Conservation (phyloP, 2,329 filamentous ascomycete genomes). For the Paraphoma chrysanthemicola region DNA sequence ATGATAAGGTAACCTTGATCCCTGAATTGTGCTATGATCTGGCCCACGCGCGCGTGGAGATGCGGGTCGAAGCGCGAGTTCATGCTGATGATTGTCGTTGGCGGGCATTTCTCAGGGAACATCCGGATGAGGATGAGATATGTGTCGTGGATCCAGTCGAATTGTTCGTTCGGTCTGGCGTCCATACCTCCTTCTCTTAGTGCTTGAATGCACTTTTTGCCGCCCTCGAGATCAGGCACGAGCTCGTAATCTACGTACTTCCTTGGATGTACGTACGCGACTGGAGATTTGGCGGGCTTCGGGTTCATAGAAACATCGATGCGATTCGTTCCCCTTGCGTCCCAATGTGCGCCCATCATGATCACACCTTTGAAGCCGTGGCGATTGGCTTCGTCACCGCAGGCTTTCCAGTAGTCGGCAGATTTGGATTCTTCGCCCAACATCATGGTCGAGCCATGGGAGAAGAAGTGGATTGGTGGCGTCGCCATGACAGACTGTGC, state of each 20-base stretch:
- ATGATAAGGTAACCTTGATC: conserved; percentile 64
- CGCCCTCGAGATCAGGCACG: conserved; percentile 64
- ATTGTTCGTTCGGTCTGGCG: conserved; percentile 59
- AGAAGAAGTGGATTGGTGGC: conserved; percentile 71
- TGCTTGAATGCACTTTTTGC: conserved; percentile 58
- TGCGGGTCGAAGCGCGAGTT: conserved; percentile 64
- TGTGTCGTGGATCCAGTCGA: conserved; percentile 77
- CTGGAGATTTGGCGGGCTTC: conserved; percentile 65
- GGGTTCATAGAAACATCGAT: conserved; percentile 70
- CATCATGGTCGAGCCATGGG: conserved; percentile 77
- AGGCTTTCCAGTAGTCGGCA: conserved; percentile 70
- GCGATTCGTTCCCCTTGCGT: conserved; percentile 58
- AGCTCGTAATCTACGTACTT: conserved; percentile 71
- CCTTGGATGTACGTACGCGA: conserved; percentile 70
- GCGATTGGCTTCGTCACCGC: conserved; percentile 67
- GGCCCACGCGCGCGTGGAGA: conserved; percentile 64
- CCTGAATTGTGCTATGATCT: conserved; percentile 63
- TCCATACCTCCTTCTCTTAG: conserved; percentile 62
- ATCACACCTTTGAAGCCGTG: conserved; percentile 67
- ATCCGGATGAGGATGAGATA: conserved; percentile 73
- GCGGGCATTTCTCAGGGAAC: conserved; percentile 70
- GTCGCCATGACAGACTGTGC: conserved; percentile 23
- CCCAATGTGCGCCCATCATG: conserved; percentile 77
- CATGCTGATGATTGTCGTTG: conserved; percentile 66
- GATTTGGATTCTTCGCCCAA: conserved; percentile 68